Base-by-base conservation (phyloP, 2,329 filamentous ascomycete species). In the Ambrosiella beaveri region DNA sequence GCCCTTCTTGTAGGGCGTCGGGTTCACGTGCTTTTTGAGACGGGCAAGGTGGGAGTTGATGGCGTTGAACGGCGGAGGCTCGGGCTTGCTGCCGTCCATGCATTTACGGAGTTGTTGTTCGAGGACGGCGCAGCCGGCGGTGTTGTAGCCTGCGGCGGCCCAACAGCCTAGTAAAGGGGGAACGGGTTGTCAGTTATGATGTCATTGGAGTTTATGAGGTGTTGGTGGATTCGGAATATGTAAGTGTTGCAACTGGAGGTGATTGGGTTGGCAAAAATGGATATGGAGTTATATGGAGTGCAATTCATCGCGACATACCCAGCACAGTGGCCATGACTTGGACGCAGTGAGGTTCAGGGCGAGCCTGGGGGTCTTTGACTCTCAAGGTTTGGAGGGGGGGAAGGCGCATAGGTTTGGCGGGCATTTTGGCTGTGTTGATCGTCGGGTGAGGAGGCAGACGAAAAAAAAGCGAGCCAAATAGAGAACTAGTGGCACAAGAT, bases 11-110 rank as follows among this genome's bases (percentile, higher is more conserved):
- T 65, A 71, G n/a, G 58, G 54, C 37, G 58, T 60, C 2, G 58
- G 58, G 50, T 70, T 90, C 80, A 78, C 82, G 74, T 63, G 82
- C 77, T 66, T 84, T 78, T 72, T 84, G 79, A 75, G 94, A 75
- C 93, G 81, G 63, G 80, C 79, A 49, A 97, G 75, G 69, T 96
- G 90, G 75, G 90, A 90, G 73, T 97, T 97, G 79, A 97, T 89
- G 69, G 82, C 91, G 74, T 84, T 88, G 11, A 71, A 65, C 49
- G 71, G 65, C 60, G 69, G 75, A 35, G 41, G 57, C 5, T 27
- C 59, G 6, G 59, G 56, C 75, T 66, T 81, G 62, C 84, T 82
- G 58, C 79, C 79, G 74, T 97, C 91, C 88, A 96, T 95, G 72
- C 82, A 86, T 38, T 71, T 69, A 36, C 82, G 77, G 61, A 86